Evolutionary conservation across 495 filamentous ascomycete genomes (phyloP).

Genomic region (Ascobolus immersus): DNA sequence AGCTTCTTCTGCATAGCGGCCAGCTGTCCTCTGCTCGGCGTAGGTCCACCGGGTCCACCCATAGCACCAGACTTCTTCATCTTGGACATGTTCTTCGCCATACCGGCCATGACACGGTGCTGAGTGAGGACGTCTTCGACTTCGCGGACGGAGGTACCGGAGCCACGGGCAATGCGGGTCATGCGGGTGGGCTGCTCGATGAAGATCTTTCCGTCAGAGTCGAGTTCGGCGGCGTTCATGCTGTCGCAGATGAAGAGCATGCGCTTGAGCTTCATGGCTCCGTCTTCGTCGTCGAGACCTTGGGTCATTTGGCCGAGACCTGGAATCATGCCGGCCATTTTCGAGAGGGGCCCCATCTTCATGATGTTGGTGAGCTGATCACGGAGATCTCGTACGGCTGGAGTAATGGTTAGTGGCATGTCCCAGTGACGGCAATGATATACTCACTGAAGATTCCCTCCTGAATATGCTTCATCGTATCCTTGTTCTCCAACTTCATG

Average conservation of each 20-base stretch:
- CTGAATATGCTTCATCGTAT: conserved; percentile 94
- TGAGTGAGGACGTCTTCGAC: conserved; percentile 95
- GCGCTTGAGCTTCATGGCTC: conserved; percentile 67
- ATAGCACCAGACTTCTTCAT: conserved; percentile 85
- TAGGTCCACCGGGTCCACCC: conserved; percentile 31
- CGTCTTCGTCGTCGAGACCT: conserved; percentile 91
- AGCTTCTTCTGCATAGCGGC: conserved; percentile 93
- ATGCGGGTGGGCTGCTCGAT: conserved; percentile 79
- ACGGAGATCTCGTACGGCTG: conserved; percentile 72
- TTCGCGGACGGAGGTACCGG: conserved; percentile 74
- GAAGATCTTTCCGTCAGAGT: conserved; percentile 84
- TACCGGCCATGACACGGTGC: conserved; percentile 94
- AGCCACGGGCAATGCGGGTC: conserved; percentile 72
- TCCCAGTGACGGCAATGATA: no score
- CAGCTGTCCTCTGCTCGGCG: conserved; percentile 73
- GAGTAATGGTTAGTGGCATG: no score
- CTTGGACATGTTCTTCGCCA: conserved; percentile 97
- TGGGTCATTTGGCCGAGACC: conserved; percentile 78
- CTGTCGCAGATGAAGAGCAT: conserved; percentile 98
- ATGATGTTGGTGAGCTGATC: conserved; percentile 94
- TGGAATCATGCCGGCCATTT: conserved; percentile 98
- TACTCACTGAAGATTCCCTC: conserved; percentile 96
- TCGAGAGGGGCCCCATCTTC: conserved; percentile 96
- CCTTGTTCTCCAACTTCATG: conserved; percentile 91
- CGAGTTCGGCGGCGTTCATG: conserved; percentile 87